Base-by-base conservation (phyloP, 345 rosid species). In the Pseudoturritis turrita region DNA sequence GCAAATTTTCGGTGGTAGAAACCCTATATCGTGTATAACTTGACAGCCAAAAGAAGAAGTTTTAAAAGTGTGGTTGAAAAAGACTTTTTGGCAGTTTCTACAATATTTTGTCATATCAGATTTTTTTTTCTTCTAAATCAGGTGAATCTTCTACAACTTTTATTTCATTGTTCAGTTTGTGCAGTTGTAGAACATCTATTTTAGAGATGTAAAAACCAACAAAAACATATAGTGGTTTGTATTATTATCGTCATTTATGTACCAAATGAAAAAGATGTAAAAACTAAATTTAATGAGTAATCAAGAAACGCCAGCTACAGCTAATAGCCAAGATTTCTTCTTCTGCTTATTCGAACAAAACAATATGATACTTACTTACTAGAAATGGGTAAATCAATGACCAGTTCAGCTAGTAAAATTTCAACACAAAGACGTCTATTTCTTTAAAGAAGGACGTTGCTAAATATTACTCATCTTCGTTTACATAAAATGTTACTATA, bases 21-120 rank as follows among this genome's bases (percentile, higher is more conserved):
- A 75, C 41, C 11, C 41, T 29, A 45, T 68, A 75, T 75, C 63
- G 57, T 60, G 74, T 67, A 68, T 52, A 33, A 35, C 63, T 43
- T 61, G 12, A 60, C 18, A 52, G 25, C 74, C 57, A 29, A 54
- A 68, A 68, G 61, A 60, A 21, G 62, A 44, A 43, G 51, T 26
- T 0, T 36, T 3, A 37, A 67, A 68, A 58, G 37, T 23, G 11
- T 35, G 21, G 15, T 13, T 40, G 78, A 67, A 67, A 67, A 59
- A 3, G 68, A 58, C 46, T 13, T 19, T 75, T 68, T 68, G 69
- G 49, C 68, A 33, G 29, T 52, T 50, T 59, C 35, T 47, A 25
- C 6, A 39, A 39, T 63, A 28, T 29, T 73, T 22, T 19, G 22
- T 64, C 22, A n/a, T 4, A 29, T 29, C 33, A 29, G 1, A 4